Conservation (phyloP, 2,329 filamentous ascomycete genomes). For the Paracamarosporium sp. region DNA sequence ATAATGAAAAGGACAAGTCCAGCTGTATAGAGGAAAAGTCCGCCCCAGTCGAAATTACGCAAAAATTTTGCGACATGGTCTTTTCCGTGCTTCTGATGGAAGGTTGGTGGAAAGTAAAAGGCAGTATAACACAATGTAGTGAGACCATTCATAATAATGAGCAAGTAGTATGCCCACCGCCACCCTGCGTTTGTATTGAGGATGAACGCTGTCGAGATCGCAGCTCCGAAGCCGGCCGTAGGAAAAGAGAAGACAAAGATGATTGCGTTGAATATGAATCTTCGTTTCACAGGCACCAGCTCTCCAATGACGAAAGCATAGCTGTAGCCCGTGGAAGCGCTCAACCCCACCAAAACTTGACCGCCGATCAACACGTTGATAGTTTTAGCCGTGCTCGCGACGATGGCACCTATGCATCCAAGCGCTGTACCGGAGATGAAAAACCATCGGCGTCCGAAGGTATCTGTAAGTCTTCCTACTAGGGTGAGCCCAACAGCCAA, state of each 20-base stretch:
- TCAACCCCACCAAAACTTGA: conserved; percentile 14
- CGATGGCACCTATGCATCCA: conserved; percentile 1
- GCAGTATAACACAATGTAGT: conserved; percentile 50
- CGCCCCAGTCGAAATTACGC: conserved; percentile 50
- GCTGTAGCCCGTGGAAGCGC: conserved; percentile 17
- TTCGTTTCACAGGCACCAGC: conserved; percentile 36
- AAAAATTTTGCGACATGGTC: conserved; percentile 28
- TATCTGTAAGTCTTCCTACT: conserved; percentile 27
- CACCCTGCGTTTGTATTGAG: conserved; percentile 42
- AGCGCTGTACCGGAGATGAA: conserved; percentile 37
- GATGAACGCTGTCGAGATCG: conserved; percentile 15
- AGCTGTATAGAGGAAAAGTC: conserved; percentile 51
- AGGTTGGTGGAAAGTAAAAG: conserved; percentile 58
- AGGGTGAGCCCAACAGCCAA: conserved; percentile 18
- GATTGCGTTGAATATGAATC: conserved; percentile 16
- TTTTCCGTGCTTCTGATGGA: conserved; percentile 38
- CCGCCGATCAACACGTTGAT: conserved; percentile 11
- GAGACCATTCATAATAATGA: conserved; percentile 51
- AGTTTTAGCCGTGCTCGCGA: not conserved
- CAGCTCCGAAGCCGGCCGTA: conserved; percentile 19
- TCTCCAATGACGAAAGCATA: conserved; percentile 26
- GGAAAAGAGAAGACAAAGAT: conserved; percentile 20
- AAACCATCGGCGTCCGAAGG: conserved; percentile 41
- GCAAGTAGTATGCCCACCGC: conserved; percentile 47
- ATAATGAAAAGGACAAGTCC: conserved; percentile 45